Conservation (phyloP, 768 basidiomycete species). For the Tylopilus balloui region DNA sequence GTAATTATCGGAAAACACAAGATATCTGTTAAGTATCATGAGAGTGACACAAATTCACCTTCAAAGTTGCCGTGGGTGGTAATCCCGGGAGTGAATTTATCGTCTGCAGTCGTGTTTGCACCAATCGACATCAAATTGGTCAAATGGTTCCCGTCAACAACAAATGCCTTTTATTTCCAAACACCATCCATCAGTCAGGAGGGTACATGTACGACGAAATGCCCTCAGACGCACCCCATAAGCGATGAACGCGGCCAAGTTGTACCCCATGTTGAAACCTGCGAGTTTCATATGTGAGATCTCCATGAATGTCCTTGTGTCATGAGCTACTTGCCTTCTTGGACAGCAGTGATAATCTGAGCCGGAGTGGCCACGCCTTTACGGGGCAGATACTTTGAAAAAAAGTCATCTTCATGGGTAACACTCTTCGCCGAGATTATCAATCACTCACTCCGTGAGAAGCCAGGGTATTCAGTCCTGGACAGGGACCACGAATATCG, state of each 20-base stretch:
- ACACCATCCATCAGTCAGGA: not conserved
- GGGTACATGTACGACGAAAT: not conserved
- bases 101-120: constrained; percentile 15
- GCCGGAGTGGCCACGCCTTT: constrained; percentile 21
- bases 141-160: constrained; percentile 27
- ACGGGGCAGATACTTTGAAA: constrained; percentile 16
- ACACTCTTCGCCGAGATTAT: not conserved
- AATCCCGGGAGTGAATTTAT: constrained; percentile 14
- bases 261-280: constrained; percentile 27
- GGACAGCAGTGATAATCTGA: constrained; percentile 23
- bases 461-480: constrained; percentile 25
- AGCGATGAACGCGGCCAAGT: constrained; percentile 18
- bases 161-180: constrained; percentile 10
- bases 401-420: not conserved
- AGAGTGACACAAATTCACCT: constrained; percentile 4
- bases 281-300: not conserved
- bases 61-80: constrained; percentile 25
- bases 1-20: not conserved
- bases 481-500: constrained; percentile 26
- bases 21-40: not conserved
- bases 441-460: constrained; percentile 24
- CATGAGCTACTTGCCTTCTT: constrained; percentile 13
- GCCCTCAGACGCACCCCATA: constrained; percentile 15
- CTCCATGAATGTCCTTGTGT: not conserved
- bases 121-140: constrained; percentile 28